Evolutionary conservation across 2,329 filamentous ascomycete genomes (phyloP), one percentile per base, ranked within the genome.

Genomic region (Nothopassalora personata): DNA sequence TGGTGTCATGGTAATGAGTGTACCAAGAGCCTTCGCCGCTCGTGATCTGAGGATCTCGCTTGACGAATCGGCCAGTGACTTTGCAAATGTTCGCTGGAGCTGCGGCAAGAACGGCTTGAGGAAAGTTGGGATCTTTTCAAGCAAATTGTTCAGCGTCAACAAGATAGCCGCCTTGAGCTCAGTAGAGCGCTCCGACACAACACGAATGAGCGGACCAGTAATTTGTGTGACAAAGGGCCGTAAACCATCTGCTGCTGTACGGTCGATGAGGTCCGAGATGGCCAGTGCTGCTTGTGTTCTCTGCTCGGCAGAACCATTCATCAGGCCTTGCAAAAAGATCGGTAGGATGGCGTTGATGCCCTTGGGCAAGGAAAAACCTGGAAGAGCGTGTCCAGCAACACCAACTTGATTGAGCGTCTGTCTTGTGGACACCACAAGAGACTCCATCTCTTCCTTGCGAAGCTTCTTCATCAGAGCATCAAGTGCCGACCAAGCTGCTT

Each of bases 141-240:
- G 80, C 31, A 99, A 79, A 67, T 95, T 96, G 79, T 97, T 97
- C 66, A 99, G 84, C 0, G 94, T 96, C 56, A 95, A 83, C 61
- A 99, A 80, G 72, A 99, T 96, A 46, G 94, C 94, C 61, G 90
- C 88, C 78, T 96, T 97, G 75, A 99, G 91, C 54, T 99, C 95
- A 2, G 91, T 91, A 2, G 94, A 96, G 63, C 93, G 86, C 74
- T 99, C 94, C 5, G 94, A 97, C 18, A 99, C 92, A 23, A 97
- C 93, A 83, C 94, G 90, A 74, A 99, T 99, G 56, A 99, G 84
- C 23, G 95, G 94, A 72, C 94, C 94, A 5, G 95, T 97, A 67
- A 99, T 97, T 71, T 97, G 92, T 31, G 93, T 97, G 60, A 99
- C 94, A 70, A 95, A 97, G 7, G 92, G 91, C 75, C 94, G 95